Evolutionary conservation across 106 monocot genomes (phyloP).

Genomic region (Apostasia ramifera): DNA sequence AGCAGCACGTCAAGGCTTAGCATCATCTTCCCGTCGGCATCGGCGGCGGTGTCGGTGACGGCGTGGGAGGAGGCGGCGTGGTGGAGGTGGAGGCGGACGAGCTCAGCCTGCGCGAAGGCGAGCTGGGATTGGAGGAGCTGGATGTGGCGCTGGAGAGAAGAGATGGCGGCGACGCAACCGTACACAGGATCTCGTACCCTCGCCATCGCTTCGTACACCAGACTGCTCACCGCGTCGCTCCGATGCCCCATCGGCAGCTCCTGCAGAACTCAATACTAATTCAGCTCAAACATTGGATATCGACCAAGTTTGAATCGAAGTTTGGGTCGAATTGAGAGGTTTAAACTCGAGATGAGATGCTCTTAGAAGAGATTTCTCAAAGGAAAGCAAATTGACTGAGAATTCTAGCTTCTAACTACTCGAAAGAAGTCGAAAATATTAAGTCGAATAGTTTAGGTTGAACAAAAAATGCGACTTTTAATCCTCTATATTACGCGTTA

Average conservation of each 20-base stretch:
- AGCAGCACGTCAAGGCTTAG: conserved; percentile 13
- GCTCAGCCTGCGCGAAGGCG: conserved; percentile 44
- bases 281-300: too few relatives aligned
- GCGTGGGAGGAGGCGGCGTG: conserved; percentile 11
- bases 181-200: conserved; percentile 44
- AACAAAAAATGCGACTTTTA: too few relatives aligned
- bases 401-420: too few relatives aligned
- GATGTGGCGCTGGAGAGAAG: conserved; percentile 41
- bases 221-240: conserved; percentile 54
- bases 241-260: conserved; percentile 35
- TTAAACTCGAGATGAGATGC: too few relatives aligned
- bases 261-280: conserved; percentile 5
- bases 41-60: neutral
- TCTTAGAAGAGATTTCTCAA: too few relatives aligned
- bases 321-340: too few relatives aligned
- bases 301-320: too few relatives aligned
- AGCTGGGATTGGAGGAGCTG: conserved; percentile 42
- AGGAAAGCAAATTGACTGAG: too few relatives aligned
- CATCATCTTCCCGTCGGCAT: neutral
- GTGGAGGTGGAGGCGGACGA: conserved; percentile 27
- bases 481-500: too few relatives aligned
- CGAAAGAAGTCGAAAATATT: too few relatives aligned
- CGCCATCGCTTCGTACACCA: conserved; percentile 53
- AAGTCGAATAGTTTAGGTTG: too few relatives aligned
- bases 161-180: conserved; percentile 50